Conservation (phyloP, 2,329 filamentous ascomycete species). For the Dryadomyces quercus-mongolicae region DNA sequence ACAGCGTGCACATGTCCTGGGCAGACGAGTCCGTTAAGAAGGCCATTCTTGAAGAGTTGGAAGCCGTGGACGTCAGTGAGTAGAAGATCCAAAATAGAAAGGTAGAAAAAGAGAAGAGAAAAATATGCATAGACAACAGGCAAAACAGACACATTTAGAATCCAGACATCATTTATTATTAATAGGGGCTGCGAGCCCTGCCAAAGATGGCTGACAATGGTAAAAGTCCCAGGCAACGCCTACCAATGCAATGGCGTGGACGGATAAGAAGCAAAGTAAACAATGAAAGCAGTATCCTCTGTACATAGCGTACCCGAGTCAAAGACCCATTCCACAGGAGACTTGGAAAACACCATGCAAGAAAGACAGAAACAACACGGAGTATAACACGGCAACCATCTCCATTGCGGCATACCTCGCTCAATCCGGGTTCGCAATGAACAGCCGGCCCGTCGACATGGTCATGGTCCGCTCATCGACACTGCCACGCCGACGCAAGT, state of each 20-base stretch:
- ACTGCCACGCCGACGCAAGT: constrained; percentile 64
- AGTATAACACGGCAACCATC: too few species aligned
- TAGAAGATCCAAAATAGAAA: background rate
- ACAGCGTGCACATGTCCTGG: constrained; percentile 59
- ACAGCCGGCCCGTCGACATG: constrained; percentile 60
- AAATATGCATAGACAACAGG: too few species aligned
- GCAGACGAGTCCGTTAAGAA: constrained; percentile 49
- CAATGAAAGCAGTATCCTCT: background rate
- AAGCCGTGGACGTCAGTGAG: constrained; percentile 4
- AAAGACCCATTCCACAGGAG: too few species aligned
- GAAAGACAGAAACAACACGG: background rate
- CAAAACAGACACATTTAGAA: too few species aligned
- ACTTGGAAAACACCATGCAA: too few species aligned
- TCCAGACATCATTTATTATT: too few species aligned
- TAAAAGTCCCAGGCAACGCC: background rate
- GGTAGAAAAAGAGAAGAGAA: background rate
- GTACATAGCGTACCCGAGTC: background rate
- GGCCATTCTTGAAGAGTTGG: constrained; percentile 36
- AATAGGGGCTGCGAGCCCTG: too few species aligned
- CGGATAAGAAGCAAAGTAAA: background rate
- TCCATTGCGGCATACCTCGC: too few species aligned
- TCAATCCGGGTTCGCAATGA: constrained; percentile 76
- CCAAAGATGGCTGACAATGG: background rate
- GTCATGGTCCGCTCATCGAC: constrained; percentile 75
- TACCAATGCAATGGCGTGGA: background rate